Base-by-base conservation (phyloP, 805 yeast genomes). In the Lipomyces starkeyi region DNA sequence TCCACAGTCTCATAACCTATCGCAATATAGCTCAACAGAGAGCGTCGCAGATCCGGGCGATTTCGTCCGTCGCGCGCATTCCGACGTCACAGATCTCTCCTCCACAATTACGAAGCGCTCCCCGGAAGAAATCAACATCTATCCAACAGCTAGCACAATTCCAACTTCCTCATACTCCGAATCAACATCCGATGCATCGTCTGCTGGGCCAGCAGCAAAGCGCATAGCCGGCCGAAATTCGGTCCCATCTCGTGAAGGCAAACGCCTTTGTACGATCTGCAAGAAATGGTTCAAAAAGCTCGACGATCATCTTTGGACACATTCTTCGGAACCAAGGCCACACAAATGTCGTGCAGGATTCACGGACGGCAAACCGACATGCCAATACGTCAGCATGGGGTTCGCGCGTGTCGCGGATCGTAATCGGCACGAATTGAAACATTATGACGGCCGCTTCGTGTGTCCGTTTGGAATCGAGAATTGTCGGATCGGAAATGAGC, bases 281-380 rank as follows among this genome's bases (percentile, higher is more conserved):
- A 61, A 59, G 37, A 67, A 67, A 34, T 63, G 63, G 22, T 67
- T 67, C 67, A 67, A 64, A 29, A 67, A 67, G 34, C 61, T 67
- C 35, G 68, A 67, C 22, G 70, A 67, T 32, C 70, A 67, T 35
- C 54, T 67, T 3, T 67, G 70, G 70, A 67, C 70, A 2, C 70
- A 67, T 58, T 59, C 65, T 1, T 47, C 59, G 5, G 65, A 67
- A 49, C 70, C 70, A 29, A 64, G 64, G 25, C 70, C 70, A 9
- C 68, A 67, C 55, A 67, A 64, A 57, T 67, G 70, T 27, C 70
- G 70, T 43, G 70, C 70, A 11, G 70, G 65, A 37, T 53, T 32
- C 59, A 54, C 68, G 3, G 58, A 56, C 58, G 65, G 67, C 32
- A 55, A 53, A 35, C 22, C 58, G 37, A 64, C 63, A 7, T 67